Percentiles rank a stretch among this genome's conserved stretches.
Evolutionary conservation across 169 alveolate genomes (phyloP).

Genomic region (Perkinsus chesapeaki): DNA sequence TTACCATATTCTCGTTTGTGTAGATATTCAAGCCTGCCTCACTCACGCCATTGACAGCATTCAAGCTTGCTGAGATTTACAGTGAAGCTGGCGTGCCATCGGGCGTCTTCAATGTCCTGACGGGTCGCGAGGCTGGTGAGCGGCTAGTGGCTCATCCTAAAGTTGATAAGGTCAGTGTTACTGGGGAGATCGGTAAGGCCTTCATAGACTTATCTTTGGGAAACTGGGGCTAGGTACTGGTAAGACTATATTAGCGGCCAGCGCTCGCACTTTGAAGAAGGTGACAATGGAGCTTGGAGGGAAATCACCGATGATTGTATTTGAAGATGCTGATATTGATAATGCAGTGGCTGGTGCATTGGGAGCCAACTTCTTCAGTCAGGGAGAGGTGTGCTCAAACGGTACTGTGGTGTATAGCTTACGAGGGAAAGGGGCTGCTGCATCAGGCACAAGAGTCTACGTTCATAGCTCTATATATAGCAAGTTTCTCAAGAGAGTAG

Average conservation of each 20-base stretch:
- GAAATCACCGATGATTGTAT: slow-evolving; percentile 58
- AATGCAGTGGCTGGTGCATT: slow-evolving; percentile 50
- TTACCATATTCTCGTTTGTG: background rate
- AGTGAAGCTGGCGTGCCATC: slow-evolving; percentile 61
- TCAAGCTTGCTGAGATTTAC: slow-evolving; percentile 45
- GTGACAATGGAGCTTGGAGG: slow-evolving; percentile 72
- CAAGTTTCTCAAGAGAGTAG: background rate
- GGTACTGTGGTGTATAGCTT: slow-evolving; percentile 23
- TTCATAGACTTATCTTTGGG: slow-evolving; percentile 48
- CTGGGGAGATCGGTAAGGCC: slow-evolving; percentile 40
- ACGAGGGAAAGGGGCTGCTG: background rate
- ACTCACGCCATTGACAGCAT: slow-evolving; percentile 57
- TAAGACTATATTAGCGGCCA: slow-evolving; percentile 14
- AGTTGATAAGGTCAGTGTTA: slow-evolving; percentile 56
- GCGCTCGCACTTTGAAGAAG: slow-evolving; percentile 42
- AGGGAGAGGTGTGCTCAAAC: slow-evolving; percentile 58
- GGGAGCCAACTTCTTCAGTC: slow-evolving; percentile 52
- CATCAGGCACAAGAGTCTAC: slow-evolving; percentile 36
- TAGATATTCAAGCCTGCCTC: slow-evolving; percentile 60
- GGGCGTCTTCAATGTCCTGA: slow-evolving; percentile 61
- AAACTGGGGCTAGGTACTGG: slow-evolving; percentile 11
- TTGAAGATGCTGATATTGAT: slow-evolving; percentile 59
- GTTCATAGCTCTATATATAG: slow-evolving; percentile 40
- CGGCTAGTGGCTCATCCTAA: slow-evolving; percentile 26
- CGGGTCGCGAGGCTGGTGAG: slow-evolving; percentile 43